Conservation (phyloP, 805 yeast species). For the Saccharomycopsis synnaedendra region DNA sequence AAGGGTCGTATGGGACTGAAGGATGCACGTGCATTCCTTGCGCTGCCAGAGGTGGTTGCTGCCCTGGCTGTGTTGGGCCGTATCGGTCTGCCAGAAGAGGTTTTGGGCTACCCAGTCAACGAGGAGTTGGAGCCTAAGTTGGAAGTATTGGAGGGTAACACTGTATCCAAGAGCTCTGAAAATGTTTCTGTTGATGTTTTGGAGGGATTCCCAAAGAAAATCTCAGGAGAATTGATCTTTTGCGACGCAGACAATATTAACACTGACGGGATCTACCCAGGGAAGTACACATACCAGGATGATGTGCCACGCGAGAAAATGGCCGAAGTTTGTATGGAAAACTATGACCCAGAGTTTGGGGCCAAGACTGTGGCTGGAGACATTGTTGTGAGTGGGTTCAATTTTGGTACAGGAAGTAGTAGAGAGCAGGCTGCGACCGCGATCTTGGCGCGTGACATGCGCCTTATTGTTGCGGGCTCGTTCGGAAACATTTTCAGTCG, state of each 20-base stretch:
- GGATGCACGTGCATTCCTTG: conserved; percentile 91
- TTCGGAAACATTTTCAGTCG: conserved; percentile 95
- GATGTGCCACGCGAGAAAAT: conserved; percentile 88
- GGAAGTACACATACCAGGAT: conserved; percentile 97
- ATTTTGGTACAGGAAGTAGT: conserved; percentile 97
- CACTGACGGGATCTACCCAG: conserved; percentile 98
- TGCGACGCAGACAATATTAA: conserved; percentile 97
- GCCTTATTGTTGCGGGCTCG: conserved; percentile 90
- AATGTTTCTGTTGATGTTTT: conserved; percentile 53
- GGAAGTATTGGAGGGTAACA: conserved; percentile 19
- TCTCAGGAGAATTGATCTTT: conserved; percentile 83
- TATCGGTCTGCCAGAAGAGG: conserved; percentile 87
- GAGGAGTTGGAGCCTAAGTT: conserved; percentile 11
- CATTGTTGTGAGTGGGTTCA: conserved; percentile 83
- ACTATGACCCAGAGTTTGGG: conserved; percentile 86
- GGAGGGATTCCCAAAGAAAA: conserved; percentile 82
- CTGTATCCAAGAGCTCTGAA: conserved; percentile 24
- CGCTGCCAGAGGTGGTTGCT: conserved; percentile 97
- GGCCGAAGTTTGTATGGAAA: conserved; percentile 99
- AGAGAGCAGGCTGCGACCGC: conserved; percentile 99
- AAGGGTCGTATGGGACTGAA: conserved; percentile 99
- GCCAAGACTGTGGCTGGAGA: conserved; percentile 76
- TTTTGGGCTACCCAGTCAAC: conserved; percentile 37
- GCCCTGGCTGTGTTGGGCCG: conserved; percentile 95
- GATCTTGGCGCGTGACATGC: conserved; percentile 85